Conservation (phyloP, 768 basidiomycete species). For the Termitomyces sp. region DNA sequence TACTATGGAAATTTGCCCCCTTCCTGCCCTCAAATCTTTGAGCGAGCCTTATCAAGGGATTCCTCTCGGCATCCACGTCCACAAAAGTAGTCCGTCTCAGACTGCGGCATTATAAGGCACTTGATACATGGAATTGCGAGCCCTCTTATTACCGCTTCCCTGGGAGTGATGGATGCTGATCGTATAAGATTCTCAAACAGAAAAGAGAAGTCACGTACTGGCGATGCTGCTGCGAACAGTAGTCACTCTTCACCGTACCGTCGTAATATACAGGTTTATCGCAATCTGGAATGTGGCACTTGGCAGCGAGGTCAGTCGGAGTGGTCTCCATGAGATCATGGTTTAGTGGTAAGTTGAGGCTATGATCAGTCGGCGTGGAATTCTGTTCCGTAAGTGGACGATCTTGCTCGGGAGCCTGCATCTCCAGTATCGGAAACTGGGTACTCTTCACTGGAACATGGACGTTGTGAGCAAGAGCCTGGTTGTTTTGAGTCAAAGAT, state of each 20-base stretch:
- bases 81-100: conserved; percentile 62
- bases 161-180: conserved; percentile 19
- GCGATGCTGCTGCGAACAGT: conserved; percentile 60
- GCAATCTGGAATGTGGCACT: conserved; percentile 57
- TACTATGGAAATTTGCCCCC: background rate
- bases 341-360: background rate
- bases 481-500: background rate
- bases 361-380: background rate
- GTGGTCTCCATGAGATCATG: background rate
- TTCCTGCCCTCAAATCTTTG: background rate
- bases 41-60: conserved; percentile 21
- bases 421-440: background rate
- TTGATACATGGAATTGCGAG: conserved; percentile 58
- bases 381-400: background rate
- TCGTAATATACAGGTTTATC: conserved; percentile 56
- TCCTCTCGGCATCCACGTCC: conserved; percentile 57
- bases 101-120: conserved; percentile 61
- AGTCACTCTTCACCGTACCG: conserved; percentile 50
- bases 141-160: conserved; percentile 57
- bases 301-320: background rate
- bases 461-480: background rate
- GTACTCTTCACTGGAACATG: background rate
- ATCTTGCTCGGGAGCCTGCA: background rate
- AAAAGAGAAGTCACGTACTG: conserved; percentile 44
- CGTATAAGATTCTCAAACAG: background rate